Percentiles rank a stretch among this genome's conserved stretches.
Conservation (phyloP, 805 yeast genomes). For the Debaryomyces prosopidis region DNA sequence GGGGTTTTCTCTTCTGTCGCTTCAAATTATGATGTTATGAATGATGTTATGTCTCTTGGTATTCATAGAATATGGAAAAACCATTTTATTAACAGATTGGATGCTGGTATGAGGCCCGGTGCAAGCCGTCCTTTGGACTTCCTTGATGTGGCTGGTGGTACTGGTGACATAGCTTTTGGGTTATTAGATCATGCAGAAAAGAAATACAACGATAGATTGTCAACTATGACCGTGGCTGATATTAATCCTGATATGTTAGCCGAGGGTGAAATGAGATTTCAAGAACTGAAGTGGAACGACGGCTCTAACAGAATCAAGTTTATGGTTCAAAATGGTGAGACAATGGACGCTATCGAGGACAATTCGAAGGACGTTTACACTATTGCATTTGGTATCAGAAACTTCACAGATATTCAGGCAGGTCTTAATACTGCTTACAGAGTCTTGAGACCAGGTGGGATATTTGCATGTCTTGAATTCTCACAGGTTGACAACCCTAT, state of each 20-base stretch:
- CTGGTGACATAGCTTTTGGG: slow-evolving; percentile 98
- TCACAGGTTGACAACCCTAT: slow-evolving; percentile 83
- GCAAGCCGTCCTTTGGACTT: slow-evolving; percentile 74
- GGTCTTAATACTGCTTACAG: slow-evolving; percentile 95
- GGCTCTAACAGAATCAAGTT: slow-evolving; percentile 66
- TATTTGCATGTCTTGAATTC: slow-evolving; percentile 94
- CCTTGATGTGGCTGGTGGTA: slow-evolving; percentile 97
- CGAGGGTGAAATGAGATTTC: slow-evolving; percentile 83
- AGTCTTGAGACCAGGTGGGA: slow-evolving; percentile 95
- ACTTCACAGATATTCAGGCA: slow-evolving; percentile 91
- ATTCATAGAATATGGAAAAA: slow-evolving; percentile 93
- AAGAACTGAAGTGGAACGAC: slow-evolving; percentile 60
- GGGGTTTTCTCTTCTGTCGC: slow-evolving; percentile 95
- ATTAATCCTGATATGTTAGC: slow-evolving; percentile 94
- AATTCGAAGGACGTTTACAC: slow-evolving; percentile 94
- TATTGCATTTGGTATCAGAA: slow-evolving; percentile 95
- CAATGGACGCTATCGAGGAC: slow-evolving; percentile 77
- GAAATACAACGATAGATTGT: slow-evolving; percentile 69
- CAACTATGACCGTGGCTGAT: slow-evolving; percentile 89
- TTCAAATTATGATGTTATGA: slow-evolving; percentile 91
- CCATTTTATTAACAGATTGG: slow-evolving; percentile 82
- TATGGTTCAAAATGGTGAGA: slow-evolving; percentile 90
- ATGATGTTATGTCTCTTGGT: slow-evolving; percentile 97
- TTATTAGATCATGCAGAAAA: slow-evolving; percentile 85
- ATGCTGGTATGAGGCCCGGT: slow-evolving; percentile 92